Evolutionary conservation across 2,329 filamentous ascomycete genomes (phyloP).

Genomic region (Nemania serpens): DNA sequence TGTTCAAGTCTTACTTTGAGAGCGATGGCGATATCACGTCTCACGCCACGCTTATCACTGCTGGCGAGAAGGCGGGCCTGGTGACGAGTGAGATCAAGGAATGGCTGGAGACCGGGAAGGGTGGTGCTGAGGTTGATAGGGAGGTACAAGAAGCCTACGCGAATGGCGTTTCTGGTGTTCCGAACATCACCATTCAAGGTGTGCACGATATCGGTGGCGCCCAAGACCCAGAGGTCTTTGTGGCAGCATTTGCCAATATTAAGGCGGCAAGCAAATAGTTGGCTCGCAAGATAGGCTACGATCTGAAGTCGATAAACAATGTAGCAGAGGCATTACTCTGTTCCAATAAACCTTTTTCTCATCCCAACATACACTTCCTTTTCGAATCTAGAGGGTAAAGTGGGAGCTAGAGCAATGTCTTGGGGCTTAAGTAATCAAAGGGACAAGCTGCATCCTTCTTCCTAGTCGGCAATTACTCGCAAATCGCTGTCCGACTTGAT

Average conservation of each 20-base stretch:
- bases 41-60: constrained; percentile 50
- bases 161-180: constrained; percentile 62
- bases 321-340: neutral
- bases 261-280: constrained; percentile 29
- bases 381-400: too few relatives aligned
- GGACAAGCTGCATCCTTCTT: too few relatives aligned
- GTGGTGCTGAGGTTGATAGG: constrained; percentile 54
- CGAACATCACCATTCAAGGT: constrained; percentile 69
- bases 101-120: constrained; percentile 39
- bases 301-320: neutral
- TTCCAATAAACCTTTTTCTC: too few relatives aligned
- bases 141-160: constrained; percentile 54
- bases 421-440: too few relatives aligned
- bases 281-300: neutral
- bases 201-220: constrained; percentile 33
- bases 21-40: constrained; percentile 62
- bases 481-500: too few relatives aligned
- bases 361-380: too few relatives aligned
- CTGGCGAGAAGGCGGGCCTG: constrained; percentile 55
- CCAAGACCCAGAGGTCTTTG: constrained; percentile 19
- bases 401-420: too few relatives aligned
- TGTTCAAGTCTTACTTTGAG: constrained; percentile 65
- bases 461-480: too few relatives aligned
- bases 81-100: constrained; percentile 52
- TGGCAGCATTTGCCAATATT: constrained; percentile 36